These are phyloP conservation scores for Cyberlindnera xishuangbannaensis DNA, from an alignment of 805 yeast species.

Conservation along the genomic window DNA sequence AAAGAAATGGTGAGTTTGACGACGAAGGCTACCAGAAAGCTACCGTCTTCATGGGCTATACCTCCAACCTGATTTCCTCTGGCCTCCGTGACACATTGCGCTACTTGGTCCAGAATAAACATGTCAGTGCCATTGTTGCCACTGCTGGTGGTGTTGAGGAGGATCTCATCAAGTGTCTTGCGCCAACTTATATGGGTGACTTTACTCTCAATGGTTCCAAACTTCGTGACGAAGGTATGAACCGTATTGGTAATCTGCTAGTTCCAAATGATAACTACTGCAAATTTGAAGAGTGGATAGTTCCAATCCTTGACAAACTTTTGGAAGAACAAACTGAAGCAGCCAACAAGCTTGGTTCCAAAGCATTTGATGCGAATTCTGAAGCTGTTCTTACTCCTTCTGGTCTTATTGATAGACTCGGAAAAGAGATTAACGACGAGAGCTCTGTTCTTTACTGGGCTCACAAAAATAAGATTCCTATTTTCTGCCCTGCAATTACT, in stretches of 20 bases:
- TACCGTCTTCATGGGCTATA: constrained; percentile 92
- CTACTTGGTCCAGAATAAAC: constrained; percentile 86
- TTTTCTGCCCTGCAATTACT: constrained; percentile 95
- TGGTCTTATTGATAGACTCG: constrained; percentile 83
- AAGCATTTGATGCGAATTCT: constrained; percentile 54
- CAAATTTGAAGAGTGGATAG: constrained; percentile 97
- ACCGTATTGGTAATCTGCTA: constrained; percentile 92
- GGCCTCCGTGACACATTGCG: constrained; percentile 90
- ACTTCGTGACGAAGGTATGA: constrained; percentile 92
- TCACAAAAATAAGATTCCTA: constrained; percentile 90
- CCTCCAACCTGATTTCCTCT: constrained; percentile 91
- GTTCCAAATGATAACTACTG: constrained; percentile 99
- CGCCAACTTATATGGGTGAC: constrained; percentile 94
- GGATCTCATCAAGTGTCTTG: constrained; percentile 92
- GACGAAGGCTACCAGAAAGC: constrained; percentile 74
- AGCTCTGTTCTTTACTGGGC: constrained; percentile 96
- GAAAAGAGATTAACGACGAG: constrained; percentile 93
- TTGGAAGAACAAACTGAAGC: constrained; percentile 81
- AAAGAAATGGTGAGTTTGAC: constrained; percentile 69
- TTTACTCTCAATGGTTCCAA: constrained; percentile 74
- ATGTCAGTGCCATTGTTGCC: constrained; percentile 94
- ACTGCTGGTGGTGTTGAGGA: constrained; percentile 98
- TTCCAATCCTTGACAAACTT: constrained; percentile 84
- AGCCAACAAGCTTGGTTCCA: constrained; percentile 46
- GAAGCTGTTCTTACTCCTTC: constrained; percentile 89